Conservation (phyloP, 2,329 filamentous ascomycete genomes). For the Botrytis tulipae region DNA sequence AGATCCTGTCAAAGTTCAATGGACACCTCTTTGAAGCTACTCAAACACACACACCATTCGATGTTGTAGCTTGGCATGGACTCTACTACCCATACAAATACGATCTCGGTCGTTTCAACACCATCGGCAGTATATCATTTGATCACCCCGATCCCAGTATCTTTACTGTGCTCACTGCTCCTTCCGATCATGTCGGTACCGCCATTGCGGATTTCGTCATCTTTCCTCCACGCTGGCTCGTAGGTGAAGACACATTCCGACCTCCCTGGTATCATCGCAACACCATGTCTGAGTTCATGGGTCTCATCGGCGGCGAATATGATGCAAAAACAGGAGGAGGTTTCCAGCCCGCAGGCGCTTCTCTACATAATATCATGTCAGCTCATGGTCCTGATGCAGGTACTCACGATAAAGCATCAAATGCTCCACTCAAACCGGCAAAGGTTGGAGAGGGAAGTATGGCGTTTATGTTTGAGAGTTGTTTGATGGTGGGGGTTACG, state of each 20-base stretch:
- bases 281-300: slow-evolving; percentile 66
- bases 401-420: slow-evolving; percentile 55
- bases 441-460: slow-evolving; percentile 60
- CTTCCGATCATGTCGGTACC: slow-evolving; percentile 53
- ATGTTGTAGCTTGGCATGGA: slow-evolving; percentile 78
- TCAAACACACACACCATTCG: slow-evolving; percentile 72
- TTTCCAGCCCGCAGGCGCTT: slow-evolving; percentile 60
- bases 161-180: slow-evolving; percentile 65
- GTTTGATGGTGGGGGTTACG: slow-evolving; percentile 68
- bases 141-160: slow-evolving; percentile 79
- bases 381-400: slow-evolving; percentile 58
- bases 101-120: slow-evolving; percentile 74
- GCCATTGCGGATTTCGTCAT: slow-evolving; percentile 64
- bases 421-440: slow-evolving; percentile 51
- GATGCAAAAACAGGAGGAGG: slow-evolving; percentile 56
- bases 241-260: slow-evolving; percentile 58
- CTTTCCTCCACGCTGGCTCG: slow-evolving; percentile 63
- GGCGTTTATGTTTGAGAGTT: slow-evolving; percentile 65
- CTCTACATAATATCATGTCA: slow-evolving; percentile 62
- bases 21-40: slow-evolving; percentile 63
- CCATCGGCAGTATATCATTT: slow-evolving; percentile 68
- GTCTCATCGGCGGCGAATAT: slow-evolving; percentile 59
- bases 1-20: slow-evolving; percentile 64
- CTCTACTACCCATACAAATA: slow-evolving; percentile 82
- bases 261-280: slow-evolving; percentile 65